These are phyloP conservation scores for Sporobolus alterniflorus DNA, from an alignment of 202 grass and related monocot species.

Conservation along the genomic window DNA sequence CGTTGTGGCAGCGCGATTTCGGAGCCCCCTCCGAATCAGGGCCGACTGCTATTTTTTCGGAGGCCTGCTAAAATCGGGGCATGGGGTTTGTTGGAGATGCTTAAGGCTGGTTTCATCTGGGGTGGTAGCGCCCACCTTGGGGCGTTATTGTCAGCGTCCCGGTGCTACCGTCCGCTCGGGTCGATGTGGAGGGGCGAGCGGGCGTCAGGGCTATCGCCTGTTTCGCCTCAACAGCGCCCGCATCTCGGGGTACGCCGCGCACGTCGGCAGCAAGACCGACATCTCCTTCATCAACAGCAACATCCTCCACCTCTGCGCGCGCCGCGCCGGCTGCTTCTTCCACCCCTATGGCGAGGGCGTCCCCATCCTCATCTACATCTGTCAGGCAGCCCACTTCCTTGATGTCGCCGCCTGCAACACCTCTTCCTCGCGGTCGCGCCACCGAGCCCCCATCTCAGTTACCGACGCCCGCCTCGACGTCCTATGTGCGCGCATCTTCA, in stretches of 20 bases:
- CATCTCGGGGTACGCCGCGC: conserved; percentile 45
- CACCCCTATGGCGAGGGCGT: conserved; percentile 82
- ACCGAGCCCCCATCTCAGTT: conserved; percentile 58
- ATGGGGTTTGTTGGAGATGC: too few species aligned
- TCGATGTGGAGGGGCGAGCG: too few species aligned
- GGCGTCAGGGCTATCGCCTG: conserved; percentile 43
- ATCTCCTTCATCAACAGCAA: conserved; percentile 97
- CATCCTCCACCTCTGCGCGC: conserved; percentile 82
- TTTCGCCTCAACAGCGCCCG: conserved; percentile 95
- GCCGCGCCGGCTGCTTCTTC: conserved; percentile 75
- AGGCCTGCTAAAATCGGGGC: too few species aligned
- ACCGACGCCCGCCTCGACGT: conserved; percentile 85
- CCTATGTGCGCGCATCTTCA: conserved; percentile 82
- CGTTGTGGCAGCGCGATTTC: too few species aligned
- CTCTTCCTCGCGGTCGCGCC: conserved; percentile 46
- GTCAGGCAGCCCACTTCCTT: conserved; percentile 93
- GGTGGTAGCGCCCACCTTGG: too few species aligned
- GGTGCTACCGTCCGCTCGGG: conserved; percentile 73
- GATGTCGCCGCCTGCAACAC: conserved; percentile 76
- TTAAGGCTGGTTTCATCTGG: too few species aligned
- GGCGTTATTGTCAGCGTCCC: too few species aligned
- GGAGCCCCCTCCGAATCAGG: too few species aligned
- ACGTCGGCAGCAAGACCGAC: conserved; percentile 78
- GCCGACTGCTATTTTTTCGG: too few species aligned
- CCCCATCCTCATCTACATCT: conserved; percentile 87